A percentile compares a stretch with the other conserved stretches of the same genome.
These are phyloP conservation scores for Mimosa pudica DNA, from an alignment of 306 rosid genomes.

Conservation along the genomic window DNA sequence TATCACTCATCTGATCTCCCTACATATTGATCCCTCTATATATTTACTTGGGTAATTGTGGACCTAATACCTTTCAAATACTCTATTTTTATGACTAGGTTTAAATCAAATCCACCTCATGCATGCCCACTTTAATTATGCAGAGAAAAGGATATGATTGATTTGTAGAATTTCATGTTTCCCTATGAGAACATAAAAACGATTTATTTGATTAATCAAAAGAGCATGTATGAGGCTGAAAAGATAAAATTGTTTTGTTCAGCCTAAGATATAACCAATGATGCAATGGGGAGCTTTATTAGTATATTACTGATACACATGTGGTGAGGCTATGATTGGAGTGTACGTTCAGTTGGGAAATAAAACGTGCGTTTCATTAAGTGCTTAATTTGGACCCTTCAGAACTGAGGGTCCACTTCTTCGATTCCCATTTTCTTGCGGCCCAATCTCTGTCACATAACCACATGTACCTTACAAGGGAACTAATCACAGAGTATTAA, in stretches of 20 bases:
- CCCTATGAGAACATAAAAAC: too few species aligned
- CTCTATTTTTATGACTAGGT: constrained; percentile 30
- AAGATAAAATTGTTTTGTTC: too few species aligned
- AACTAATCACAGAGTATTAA: too few species aligned
- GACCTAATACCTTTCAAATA: constrained; percentile 42
- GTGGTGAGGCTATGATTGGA: not conserved
- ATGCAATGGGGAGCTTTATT: not conserved
- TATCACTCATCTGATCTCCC: not conserved
- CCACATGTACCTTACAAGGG: too few species aligned
- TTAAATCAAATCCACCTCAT: not conserved
- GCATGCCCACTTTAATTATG: too few species aligned
- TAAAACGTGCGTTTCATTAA: constrained; percentile 25
- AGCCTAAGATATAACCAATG: too few species aligned
- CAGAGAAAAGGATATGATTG: too few species aligned
- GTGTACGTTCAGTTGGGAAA: constrained; percentile 23
- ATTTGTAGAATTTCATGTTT: too few species aligned
- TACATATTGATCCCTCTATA: not conserved
- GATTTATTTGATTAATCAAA: too few species aligned
- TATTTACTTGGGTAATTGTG: constrained; percentile 27
- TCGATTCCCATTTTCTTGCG: not conserved
- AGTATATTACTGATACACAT: not conserved
- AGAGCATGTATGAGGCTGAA: too few species aligned
- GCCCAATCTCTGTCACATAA: not conserved
- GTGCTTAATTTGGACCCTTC: constrained; percentile 16
- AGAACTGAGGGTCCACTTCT: constrained; percentile 28